Evolutionary conservation across 768 basidiomycete genomes (phyloP).

Genomic region (Podaxis pistillaris): DNA sequence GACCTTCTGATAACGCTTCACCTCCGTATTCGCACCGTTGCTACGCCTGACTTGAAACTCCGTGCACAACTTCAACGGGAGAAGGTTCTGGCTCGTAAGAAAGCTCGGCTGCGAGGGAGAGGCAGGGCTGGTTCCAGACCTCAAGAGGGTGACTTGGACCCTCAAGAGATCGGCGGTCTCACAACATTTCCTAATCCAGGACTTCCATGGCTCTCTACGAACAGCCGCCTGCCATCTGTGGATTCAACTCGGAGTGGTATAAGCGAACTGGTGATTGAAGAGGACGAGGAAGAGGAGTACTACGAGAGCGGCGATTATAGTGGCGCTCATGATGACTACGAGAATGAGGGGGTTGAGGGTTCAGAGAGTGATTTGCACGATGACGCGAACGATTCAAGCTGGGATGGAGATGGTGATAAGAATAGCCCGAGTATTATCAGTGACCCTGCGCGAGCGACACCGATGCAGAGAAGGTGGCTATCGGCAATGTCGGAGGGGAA

Average conservation of each 20-base stretch:
- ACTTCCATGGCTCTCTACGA: slow-evolving; percentile 43
- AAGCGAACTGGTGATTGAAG: slow-evolving; percentile 38
- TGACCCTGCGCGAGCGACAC: slow-evolving; percentile 80
- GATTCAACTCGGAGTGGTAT: slow-evolving; percentile 43
- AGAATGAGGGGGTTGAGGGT: slow-evolving; percentile 23
- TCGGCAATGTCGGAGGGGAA: slow-evolving; percentile 89
- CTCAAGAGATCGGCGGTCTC: slow-evolving; percentile 14
- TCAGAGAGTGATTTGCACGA: slow-evolving; percentile 37
- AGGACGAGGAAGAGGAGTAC: slow-evolving; percentile 35
- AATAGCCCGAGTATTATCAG: slow-evolving; percentile 65
- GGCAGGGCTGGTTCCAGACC: slow-evolving; percentile 16
- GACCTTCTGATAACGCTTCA: slow-evolving; percentile 86
- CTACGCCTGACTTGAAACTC: slow-evolving; percentile 71
- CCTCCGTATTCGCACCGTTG: slow-evolving; percentile 81
- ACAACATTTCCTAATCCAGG: slow-evolving; percentile 19
- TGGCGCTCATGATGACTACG: slow-evolving; percentile 24
- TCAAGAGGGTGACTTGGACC: slow-evolving; percentile 18
- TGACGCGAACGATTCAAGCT: slow-evolving; percentile 35
- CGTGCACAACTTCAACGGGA: slow-evolving; percentile 53
- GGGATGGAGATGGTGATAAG: slow-evolving; percentile 49
- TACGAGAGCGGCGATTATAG: slow-evolving; percentile 15
- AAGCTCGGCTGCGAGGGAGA: slow-evolving; percentile 16
- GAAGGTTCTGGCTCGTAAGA: slow-evolving; percentile 31
- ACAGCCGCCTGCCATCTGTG: slow-evolving; percentile 40
- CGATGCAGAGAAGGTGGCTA: slow-evolving; percentile 79